Evolutionary conservation across 805 yeast genomes (phyloP).

Genomic region (Candida xyloterini): DNA sequence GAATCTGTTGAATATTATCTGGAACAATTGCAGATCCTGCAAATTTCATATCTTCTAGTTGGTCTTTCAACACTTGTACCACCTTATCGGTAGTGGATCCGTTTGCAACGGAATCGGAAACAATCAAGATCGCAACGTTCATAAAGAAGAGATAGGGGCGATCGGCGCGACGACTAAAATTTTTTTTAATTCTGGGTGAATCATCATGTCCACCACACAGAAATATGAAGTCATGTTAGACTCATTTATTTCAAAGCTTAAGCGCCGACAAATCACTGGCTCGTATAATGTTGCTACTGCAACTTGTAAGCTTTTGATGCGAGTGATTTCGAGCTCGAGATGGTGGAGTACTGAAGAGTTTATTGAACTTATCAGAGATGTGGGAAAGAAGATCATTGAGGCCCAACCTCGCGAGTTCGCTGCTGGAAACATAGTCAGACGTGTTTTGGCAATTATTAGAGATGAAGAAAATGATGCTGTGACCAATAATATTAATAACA

Average conservation of each 20-base stretch:
- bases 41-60: conserved; percentile 12
- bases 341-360: conserved; percentile 80
- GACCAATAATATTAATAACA: conserved; percentile 26
- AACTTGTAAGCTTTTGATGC: conserved; percentile 80
- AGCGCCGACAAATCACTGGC: conserved; percentile 80
- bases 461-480: conserved; percentile 68
- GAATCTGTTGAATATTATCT: conserved; percentile 36
- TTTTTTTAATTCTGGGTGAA: conserved; percentile 1
- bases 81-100: conserved; percentile 35
- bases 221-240: conserved; percentile 32
- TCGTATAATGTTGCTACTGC: conserved; percentile 81
- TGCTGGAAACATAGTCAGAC: conserved; percentile 85
- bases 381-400: conserved; percentile 65
- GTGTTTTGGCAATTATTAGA: conserved; percentile 81
- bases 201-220: conserved; percentile 20
- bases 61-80: conserved; percentile 26
- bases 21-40: conserved; percentile 31
- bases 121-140: conserved; percentile 35
- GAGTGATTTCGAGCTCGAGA: conserved; percentile 84
- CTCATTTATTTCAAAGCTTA: conserved; percentile 47
- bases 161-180: conserved; percentile 6
- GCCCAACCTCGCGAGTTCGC: conserved; percentile 90
- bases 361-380: conserved; percentile 63
- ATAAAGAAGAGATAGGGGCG: conserved; percentile 2
- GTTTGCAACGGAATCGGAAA: conserved; percentile 40